Base-by-base conservation (phyloP, 352 stramenopile genomes). In the Phytopythium kandeliae region DNA sequence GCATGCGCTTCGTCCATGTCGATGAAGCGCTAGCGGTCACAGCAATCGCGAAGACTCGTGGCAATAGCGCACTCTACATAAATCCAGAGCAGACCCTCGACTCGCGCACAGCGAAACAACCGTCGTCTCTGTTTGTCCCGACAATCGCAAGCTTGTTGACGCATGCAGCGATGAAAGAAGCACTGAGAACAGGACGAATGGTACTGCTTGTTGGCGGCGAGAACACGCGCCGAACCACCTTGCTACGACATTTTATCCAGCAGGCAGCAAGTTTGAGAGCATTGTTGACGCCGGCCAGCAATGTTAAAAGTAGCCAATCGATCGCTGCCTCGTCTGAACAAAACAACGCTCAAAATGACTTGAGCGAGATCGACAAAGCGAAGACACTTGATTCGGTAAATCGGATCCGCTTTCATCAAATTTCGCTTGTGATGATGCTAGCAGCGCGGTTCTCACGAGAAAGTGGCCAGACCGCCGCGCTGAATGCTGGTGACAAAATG, bases 391-490 rank as follows among this genome's bases (percentile, higher is more conserved):
- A 63, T 8, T 75, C 71, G 0, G 65, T 82, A 1, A 74, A 79
- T 30, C 58, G 57, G 4, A 67, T 82, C 51, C 71, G 71, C 12
- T 61, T 82, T 13, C 68, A 72, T 6, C 68, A 82, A 38, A 57
- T 82, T 16, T 62, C 65, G 13, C 54, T 82, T 0, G 63, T 82
- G 10, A 77, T 59, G 15, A 36, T 37, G 3, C 65, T 82, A 41
- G 63, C 69, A 2, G 24, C 55, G 17, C 57, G 66, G 17, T 63
- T 82, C 40, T 43, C 57, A 3, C 44, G 44, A 26, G 44, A 50
- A 28, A 38, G 10, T 26, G 26, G 63, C 65, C 21, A 47, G 30
- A 3, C 3, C 5, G 2, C 12, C 31, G 4, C 19, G 38, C 16
- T 12, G 12, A 30, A 30, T n/a, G 21, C 22, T 1, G 13, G 19